These are phyloP conservation scores for Diaporthe batatas DNA, from an alignment of 2,329 filamentous ascomycete genomes.

Conservation along the genomic window DNA sequence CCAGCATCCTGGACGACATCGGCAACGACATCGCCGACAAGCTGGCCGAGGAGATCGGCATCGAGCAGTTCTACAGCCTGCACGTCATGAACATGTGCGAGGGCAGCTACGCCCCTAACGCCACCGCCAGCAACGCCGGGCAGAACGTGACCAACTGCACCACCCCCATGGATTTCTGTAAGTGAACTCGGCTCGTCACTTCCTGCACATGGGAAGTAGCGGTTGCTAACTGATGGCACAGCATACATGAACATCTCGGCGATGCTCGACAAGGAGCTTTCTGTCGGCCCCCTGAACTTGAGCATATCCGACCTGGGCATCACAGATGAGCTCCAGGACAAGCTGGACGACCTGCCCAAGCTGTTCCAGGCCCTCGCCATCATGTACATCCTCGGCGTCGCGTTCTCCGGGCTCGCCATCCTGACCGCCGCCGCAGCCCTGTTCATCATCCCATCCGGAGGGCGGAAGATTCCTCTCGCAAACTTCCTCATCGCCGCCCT, in stretches of 20 bases:
- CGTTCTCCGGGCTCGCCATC: slow-evolving; percentile 59
- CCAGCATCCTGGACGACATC: slow-evolving; percentile 47
- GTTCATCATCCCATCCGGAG: slow-evolving; percentile 37
- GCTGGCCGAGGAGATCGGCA: slow-evolving; percentile 49
- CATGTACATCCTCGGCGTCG: slow-evolving; percentile 61
- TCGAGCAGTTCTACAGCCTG: slow-evolving; percentile 52
- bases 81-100: slow-evolving; percentile 51
- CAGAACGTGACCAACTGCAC: slow-evolving; percentile 48
- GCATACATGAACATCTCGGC: slow-evolving; percentile 60
- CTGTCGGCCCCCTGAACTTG: slow-evolving; percentile 59
- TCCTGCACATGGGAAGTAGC: rapidly evolving
- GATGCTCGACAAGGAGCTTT: slow-evolving; percentile 61
- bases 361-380: slow-evolving; percentile 63
- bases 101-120: slow-evolving; percentile 49
- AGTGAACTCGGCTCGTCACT: not conserved
- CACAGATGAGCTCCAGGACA: slow-evolving; percentile 58
- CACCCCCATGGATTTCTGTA: slow-evolving; percentile 44
- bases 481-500: slow-evolving; percentile 56
- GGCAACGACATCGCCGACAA: slow-evolving; percentile 50
- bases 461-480: slow-evolving; percentile 46
- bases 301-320: slow-evolving; percentile 61
- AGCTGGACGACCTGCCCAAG: slow-evolving; percentile 63
- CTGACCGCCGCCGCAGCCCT: slow-evolving; percentile 55
- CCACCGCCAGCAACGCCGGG: slow-evolving; percentile 44
- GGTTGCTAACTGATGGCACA: slow-evolving; percentile 1